Percentiles rank a stretch among this genome's conserved stretches.
phyloP scores from a whole-genome alignment of 768 basidiomycete genomes.

The Mycena chlorophos region DNA sequence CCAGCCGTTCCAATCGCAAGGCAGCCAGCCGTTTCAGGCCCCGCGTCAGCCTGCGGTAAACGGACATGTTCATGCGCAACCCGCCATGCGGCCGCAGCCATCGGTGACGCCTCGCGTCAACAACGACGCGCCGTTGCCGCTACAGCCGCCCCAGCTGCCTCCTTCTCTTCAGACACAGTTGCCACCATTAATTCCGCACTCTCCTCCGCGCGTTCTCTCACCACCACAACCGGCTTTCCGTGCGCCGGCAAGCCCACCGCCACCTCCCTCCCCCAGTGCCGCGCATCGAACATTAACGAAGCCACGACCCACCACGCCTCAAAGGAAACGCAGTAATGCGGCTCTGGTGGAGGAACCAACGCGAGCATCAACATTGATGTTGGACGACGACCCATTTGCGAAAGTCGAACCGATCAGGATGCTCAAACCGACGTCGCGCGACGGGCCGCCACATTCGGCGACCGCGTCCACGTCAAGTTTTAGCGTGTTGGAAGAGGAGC shows the following conservation, averaged over 20 bases:
- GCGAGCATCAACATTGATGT: constrained; percentile 37
- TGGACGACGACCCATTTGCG: constrained; percentile 59
- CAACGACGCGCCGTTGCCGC: constrained; percentile 11
- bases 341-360: constrained; percentile 29
- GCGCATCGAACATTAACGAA: constrained; percentile 3
- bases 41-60: constrained; percentile 8
- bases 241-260: constrained; percentile 7
- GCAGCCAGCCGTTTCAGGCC: constrained; percentile 13
- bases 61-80: neutral
- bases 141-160: constrained; percentile 9
- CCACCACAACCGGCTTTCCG: neutral
- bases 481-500: neutral
- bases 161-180: constrained; percentile 9
- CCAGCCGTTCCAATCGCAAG: no score
- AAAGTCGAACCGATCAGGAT: constrained; percentile 53
- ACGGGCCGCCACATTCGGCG: constrained; percentile 7
- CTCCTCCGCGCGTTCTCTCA: constrained; percentile 7
- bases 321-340: constrained; percentile 13
- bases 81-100: neutral
- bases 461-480: neutral
- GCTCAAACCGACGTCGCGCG: constrained; percentile 24
- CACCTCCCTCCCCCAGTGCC: constrained; percentile 13
- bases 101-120: constrained; percentile 10
- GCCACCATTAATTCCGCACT: constrained; percentile 2
- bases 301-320: constrained; percentile 5